A percentile compares a stretch with the other conserved stretches of the same genome.
These are phyloP conservation scores for Juncus effusus DNA, from an alignment of 176 grass and related monocot species.

Conservation along the genomic window DNA sequence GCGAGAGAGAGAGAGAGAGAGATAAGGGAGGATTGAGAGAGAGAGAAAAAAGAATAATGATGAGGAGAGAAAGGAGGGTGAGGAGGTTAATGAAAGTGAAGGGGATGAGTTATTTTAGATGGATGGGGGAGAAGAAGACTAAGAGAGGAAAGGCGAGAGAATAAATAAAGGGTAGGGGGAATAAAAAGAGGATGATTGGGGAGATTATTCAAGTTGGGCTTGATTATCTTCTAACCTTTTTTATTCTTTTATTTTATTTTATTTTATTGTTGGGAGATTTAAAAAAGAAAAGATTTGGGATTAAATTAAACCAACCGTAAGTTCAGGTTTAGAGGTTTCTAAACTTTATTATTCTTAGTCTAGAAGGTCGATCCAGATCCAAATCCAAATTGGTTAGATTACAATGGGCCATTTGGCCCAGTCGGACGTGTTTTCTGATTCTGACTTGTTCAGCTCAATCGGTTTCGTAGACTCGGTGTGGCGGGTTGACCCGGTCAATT, in stretches of 20 bases:
- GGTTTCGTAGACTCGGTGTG: background rate
- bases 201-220: too few species aligned
- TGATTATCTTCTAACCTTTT: slow-evolving; percentile 1
- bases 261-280: background rate
- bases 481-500: too few species aligned
- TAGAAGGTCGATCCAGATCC: background rate
- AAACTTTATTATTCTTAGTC: slow-evolving; percentile 2
- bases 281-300: slow-evolving; percentile 2
- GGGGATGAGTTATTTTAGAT: background rate
- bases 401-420: slow-evolving; percentile 14
- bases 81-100: slow-evolving; percentile 25
- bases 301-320: background rate
- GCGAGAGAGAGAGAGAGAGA: background rate
- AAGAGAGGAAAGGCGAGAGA: background rate
- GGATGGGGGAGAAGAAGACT: background rate
- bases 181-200: background rate
- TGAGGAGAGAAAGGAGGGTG: slow-evolving; percentile 17
- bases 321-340: background rate
- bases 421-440: background rate
- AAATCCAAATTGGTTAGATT: background rate
- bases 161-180: slow-evolving; percentile 18
- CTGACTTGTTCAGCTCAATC: slow-evolving; percentile 17
- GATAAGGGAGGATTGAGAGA: background rate
- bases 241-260: background rate
- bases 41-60: slow-evolving; percentile 6